phyloP scores from a whole-genome alignment of 495 filamentous ascomycete genomes.

The Hypomontagnella monticulosa region DNA sequence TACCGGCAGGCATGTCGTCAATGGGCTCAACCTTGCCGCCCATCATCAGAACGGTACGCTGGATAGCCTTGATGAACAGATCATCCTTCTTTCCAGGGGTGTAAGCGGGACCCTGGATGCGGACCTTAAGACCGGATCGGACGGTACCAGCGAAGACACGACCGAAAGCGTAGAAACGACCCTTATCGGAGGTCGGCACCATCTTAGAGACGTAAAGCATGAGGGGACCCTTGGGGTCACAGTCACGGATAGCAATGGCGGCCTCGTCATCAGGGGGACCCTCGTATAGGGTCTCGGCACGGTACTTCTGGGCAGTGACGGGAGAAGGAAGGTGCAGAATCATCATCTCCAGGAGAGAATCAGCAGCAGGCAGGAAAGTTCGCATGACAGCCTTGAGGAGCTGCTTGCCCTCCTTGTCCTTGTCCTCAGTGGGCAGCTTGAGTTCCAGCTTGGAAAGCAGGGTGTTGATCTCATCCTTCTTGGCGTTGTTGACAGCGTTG shows the following conservation, averaged over 20 bases:
- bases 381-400: constrained; percentile 98
- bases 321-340: constrained; percentile 98
- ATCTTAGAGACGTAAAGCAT: constrained; percentile 99
- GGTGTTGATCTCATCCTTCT: constrained; percentile 87
- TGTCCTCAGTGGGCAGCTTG: constrained; percentile 86
- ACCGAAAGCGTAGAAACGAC: constrained; percentile 99
- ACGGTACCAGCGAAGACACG: constrained; percentile 99
- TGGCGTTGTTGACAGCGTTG: constrained; percentile 93
- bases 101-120: constrained; percentile 99
- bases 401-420: constrained; percentile 93
- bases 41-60: constrained; percentile 99
- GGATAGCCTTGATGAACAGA: constrained; percentile 98
- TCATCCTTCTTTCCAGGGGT: constrained; percentile 97
- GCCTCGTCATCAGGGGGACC: constrained; percentile 91
- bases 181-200: constrained; percentile 99
- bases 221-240: constrained; percentile 95
- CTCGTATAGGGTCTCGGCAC: constrained; percentile 98
- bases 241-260: constrained; percentile 96
- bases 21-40: constrained; percentile 99
- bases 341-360: constrained; percentile 99
- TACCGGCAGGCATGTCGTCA: constrained; percentile 98
- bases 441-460: constrained; percentile 93
- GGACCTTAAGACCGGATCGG: constrained; percentile 97
- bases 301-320: constrained; percentile 96
- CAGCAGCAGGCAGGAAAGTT: constrained; percentile 97